Evolutionary conservation across 139 green algal species (phyloP).

Genomic region (Chlorella sp.): DNA sequence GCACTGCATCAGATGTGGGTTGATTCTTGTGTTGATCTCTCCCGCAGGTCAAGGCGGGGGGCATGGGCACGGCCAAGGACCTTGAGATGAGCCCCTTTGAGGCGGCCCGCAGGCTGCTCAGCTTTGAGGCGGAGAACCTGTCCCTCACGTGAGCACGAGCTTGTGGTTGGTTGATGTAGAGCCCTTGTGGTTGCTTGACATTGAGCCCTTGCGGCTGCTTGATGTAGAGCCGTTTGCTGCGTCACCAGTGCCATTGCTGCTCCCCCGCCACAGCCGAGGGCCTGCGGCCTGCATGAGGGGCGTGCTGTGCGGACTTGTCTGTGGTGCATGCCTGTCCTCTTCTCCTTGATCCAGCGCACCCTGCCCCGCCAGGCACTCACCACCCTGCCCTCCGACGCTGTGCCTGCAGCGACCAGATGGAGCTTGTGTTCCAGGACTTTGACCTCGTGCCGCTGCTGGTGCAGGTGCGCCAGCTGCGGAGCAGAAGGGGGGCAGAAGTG

Average conservation of each 20-base stretch:
- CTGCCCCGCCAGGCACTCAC: too few species aligned
- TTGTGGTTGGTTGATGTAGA: too few species aligned
- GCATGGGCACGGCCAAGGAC: conserved; percentile 77
- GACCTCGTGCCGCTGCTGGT: conserved; percentile 93
- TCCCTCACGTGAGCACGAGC: conserved; percentile 26
- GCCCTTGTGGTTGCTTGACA: too few species aligned
- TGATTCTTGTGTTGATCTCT: too few species aligned
- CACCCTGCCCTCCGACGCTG: neutral
- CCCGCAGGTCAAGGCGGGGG: conserved; percentile 22
- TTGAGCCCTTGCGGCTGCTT: too few species aligned
- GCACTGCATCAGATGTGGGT: too few species aligned
- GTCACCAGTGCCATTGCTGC: neutral
- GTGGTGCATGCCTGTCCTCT: neutral
- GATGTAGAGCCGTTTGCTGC: neutral
- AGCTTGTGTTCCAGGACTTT: conserved; percentile 92
- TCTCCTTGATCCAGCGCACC: neutral
- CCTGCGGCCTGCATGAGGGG: neutral
- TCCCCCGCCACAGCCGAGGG: neutral
- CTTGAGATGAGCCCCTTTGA: conserved; percentile 90
- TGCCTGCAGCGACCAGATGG: conserved; percentile 58
- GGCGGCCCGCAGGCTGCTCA: conserved; percentile 75
- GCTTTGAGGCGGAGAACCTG: conserved; percentile 33
- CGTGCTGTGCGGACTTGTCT: neutral
- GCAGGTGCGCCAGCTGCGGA: conserved; percentile 43
- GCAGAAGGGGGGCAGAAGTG: neutral